phyloP scores from a whole-genome alignment of 192 early-diverging fungal species.

The Linnemannia schmuckeri region DNA sequence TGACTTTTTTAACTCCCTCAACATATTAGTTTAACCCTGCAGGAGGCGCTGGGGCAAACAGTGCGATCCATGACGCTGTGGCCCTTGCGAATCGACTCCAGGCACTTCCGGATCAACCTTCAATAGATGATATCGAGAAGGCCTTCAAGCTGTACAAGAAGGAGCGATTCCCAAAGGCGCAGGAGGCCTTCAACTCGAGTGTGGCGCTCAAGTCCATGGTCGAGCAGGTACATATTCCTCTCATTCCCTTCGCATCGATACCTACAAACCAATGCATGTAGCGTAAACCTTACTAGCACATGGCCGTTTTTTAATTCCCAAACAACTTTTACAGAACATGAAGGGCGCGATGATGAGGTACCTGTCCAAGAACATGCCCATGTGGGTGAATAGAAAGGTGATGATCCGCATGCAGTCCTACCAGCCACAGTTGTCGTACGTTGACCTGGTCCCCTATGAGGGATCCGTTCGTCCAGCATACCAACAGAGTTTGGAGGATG shows the following conservation, averaged over 20 bases:
- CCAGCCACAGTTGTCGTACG: conserved; percentile 18
- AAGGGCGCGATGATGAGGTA: conserved; percentile 10
- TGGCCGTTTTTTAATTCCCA: not conserved
- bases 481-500: conserved; percentile 8
- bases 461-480: conserved; percentile 5
- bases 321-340: not conserved
- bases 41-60: not conserved
- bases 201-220: not conserved
- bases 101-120: not conserved
- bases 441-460: not conserved
- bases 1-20: not conserved
- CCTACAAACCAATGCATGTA: not conserved
- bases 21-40: not conserved
- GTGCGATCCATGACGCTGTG: conserved; percentile 14
- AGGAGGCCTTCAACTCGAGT: conserved; percentile 10
- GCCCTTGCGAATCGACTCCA: conserved; percentile 15
- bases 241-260: not conserved
- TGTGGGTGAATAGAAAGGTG: conserved; percentile 4
- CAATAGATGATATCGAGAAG: not conserved
- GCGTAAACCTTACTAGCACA: not conserved
- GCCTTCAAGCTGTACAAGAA: conserved; percentile 6
- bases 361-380: conserved; percentile 7
- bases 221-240: not conserved
- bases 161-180: conserved; percentile 15
- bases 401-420: conserved; percentile 11